These are phyloP conservation scores for Trypanosoma mega DNA, from an alignment of 208 protist genomes.

Conservation along the genomic window DNA sequence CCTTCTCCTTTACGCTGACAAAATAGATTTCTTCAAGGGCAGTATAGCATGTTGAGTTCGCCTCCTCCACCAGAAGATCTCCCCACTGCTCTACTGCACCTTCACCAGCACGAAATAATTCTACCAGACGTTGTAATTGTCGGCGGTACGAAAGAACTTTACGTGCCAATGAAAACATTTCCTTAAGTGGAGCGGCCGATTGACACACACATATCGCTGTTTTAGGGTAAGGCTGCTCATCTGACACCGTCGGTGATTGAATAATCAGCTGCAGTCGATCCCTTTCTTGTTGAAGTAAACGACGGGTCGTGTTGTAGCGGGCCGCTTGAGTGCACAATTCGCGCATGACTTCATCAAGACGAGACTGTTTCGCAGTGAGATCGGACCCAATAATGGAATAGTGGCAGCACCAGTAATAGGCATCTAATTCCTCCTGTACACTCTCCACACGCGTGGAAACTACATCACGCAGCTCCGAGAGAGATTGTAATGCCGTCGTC, in stretches of 20 bases:
- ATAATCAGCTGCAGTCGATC: not conserved
- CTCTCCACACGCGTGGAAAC: not conserved
- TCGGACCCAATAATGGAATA: not conserved
- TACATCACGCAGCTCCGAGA: not conserved
- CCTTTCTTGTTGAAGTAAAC: not conserved
- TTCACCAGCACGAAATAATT: not conserved
- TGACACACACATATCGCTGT: not conserved
- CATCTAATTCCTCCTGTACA: not conserved
- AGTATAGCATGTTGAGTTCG: not conserved
- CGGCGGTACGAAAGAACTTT: not conserved
- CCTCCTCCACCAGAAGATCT: not conserved
- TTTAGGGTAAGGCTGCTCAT: not conserved
- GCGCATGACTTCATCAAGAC: not conserved
- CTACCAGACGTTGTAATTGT: not conserved
- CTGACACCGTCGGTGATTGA: too few relatives aligned
- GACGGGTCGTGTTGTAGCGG: not conserved
- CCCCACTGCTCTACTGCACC: not conserved
- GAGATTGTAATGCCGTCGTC: not conserved
- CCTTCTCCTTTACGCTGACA: not conserved
- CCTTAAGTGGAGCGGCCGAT: not conserved
- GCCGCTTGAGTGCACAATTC: not conserved
- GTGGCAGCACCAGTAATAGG: not conserved
- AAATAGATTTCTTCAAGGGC: not conserved
- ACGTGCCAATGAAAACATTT: not conserved
- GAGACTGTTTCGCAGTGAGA: not conserved